phyloP scores from a whole-genome alignment of 441 rosid species.

The Dalechampia spathulata region DNA sequence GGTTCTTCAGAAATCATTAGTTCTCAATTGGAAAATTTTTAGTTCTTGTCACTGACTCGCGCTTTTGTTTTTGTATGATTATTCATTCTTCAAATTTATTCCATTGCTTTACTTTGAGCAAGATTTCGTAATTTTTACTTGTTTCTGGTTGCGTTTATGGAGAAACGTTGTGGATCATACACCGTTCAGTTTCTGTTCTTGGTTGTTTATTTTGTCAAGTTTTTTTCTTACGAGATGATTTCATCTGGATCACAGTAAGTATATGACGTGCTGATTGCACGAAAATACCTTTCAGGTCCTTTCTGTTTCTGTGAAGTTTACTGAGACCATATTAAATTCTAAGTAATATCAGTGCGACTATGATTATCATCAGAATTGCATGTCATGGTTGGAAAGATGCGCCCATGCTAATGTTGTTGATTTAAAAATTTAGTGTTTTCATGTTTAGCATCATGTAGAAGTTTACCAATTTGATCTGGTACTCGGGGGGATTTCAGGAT shows the following conservation, averaged over 20 bases:
- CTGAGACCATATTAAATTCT: neutral
- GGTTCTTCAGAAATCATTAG: constrained; percentile 16
- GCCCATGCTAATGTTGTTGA: neutral
- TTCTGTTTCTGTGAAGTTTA: neutral
- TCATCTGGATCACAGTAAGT: too few species aligned
- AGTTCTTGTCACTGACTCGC: too few species aligned
- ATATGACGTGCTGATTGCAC: too few species aligned
- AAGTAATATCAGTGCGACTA: neutral
- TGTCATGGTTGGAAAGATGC: neutral
- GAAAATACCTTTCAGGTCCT: too few species aligned
- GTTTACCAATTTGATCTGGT: constrained; percentile 27
- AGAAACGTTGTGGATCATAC: too few species aligned
- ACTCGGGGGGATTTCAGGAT: constrained; percentile 31
- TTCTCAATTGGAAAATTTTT: too few species aligned
- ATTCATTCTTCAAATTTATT: neutral
- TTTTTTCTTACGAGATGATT: too few species aligned
- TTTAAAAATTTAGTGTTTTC: constrained; percentile 13
- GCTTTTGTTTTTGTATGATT: too few species aligned
- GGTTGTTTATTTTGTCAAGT: too few species aligned
- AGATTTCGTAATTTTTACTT: too few species aligned
- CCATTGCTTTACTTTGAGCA: neutral
- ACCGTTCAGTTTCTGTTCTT: too few species aligned
- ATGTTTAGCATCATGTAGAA: constrained; percentile 21
- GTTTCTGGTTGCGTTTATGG: too few species aligned
- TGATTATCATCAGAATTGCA: neutral